phyloP scores from a whole-genome alignment of 2,329 filamentous ascomycete species.

The Epichloe sylvatica region DNA sequence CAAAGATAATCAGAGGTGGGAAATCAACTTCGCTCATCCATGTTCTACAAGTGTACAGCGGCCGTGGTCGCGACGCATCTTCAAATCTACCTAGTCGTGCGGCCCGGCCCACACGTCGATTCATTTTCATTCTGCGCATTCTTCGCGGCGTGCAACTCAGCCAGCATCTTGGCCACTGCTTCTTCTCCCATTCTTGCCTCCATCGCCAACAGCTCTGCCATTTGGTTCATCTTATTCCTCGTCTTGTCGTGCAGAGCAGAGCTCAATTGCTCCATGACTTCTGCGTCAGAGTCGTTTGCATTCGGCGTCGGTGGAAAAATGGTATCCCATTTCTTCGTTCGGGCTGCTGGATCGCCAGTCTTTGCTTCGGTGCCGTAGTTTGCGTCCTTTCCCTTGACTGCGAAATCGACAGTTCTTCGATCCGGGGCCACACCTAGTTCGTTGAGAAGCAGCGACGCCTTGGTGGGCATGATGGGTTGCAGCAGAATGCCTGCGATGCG shows the following conservation, averaged over 20 bases:
- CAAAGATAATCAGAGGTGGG: too few relatives aligned
- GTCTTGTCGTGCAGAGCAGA: slow-evolving; percentile 9
- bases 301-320: slow-evolving; percentile 36
- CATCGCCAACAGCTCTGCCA: slow-evolving; percentile 15
- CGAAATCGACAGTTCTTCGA: slow-evolving; percentile 49
- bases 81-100: background rate
- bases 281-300: slow-evolving; percentile 12
- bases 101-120: background rate
- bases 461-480: slow-evolving; percentile 80
- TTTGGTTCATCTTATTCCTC: slow-evolving; percentile 15
- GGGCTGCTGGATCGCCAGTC: slow-evolving; percentile 12
- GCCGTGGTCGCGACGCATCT: background rate
- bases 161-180: slow-evolving; percentile 11
- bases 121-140: background rate
- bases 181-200: slow-evolving; percentile 16
- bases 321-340: slow-evolving; percentile 24
- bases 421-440: slow-evolving; percentile 55
- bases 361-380: slow-evolving; percentile 45
- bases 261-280: slow-evolving; percentile 10
- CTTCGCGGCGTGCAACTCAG: slow-evolving; percentile 7
- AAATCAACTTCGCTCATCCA: too few relatives aligned
- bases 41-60: background rate
- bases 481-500: slow-evolving; percentile 72
- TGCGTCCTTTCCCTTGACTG: slow-evolving; percentile 48
- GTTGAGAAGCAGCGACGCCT: slow-evolving; percentile 59